Conservation (phyloP, 2,329 filamentous ascomycete genomes). For the Trichoderma polysporum region DNA sequence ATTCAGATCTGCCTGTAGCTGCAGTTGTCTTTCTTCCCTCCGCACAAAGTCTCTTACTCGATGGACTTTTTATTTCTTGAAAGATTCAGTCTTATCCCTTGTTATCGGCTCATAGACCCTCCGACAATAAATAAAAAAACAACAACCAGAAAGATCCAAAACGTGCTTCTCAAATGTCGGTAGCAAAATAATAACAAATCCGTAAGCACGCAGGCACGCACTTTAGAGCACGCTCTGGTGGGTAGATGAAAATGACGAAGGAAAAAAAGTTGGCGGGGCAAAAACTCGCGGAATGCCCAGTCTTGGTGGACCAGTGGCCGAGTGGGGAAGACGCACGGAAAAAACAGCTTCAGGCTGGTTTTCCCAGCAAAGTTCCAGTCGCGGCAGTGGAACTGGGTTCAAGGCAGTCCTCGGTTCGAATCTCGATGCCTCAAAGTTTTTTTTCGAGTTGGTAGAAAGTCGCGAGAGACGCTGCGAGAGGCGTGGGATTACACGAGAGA, state of each 20-base stretch:
- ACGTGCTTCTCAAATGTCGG: neutral
- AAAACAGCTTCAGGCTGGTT: neutral
- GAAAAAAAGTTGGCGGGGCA: slow-evolving; percentile 17
- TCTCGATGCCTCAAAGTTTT: slow-evolving; percentile 2
- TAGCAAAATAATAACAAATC: neutral
- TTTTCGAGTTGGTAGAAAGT: neutral
- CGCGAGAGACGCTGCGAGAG: neutral
- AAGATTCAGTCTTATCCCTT: neutral
- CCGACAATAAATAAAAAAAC: neutral
- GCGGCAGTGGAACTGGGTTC: neutral
- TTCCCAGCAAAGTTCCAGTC: neutral
- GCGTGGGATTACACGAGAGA: neutral
- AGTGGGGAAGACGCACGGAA: slow-evolving; percentile 19
- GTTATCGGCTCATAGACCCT: neutral
- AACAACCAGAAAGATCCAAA: neutral
- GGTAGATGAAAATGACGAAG: slow-evolving; percentile 11
- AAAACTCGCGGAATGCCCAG: neutral
- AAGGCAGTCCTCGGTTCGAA: slow-evolving; percentile 15
- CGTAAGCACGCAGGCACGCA: neutral
- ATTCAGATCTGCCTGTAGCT: neutral
- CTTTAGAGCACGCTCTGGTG: neutral
- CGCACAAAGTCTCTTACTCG: neutral
- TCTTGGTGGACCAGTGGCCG: slow-evolving; percentile 11
- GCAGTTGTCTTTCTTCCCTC: neutral
- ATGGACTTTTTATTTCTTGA: neutral